Base-by-base conservation (phyloP, 106 monocot genomes). In the Gastrodia elata region DNA sequence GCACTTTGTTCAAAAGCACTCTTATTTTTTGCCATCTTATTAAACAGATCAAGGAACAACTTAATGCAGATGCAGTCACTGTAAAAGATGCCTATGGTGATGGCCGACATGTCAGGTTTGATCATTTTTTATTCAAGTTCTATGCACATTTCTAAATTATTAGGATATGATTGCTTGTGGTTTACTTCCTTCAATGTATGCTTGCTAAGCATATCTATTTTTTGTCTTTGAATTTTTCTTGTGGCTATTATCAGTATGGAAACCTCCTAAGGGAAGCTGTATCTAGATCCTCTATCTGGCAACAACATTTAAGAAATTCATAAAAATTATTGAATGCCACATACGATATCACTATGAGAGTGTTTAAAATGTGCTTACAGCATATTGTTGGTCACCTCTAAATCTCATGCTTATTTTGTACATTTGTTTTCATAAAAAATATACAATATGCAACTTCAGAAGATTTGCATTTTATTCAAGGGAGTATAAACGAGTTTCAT, bases 21-120 rank as follows among this genome's bases (percentile, higher is more conserved):
- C 22, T 39, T 68, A 39, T 39, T 30, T 28, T 35, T 71, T 14
- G 27, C 34, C 58, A 40, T 79, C 28, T 25, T 37, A 11, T 72
- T 71, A 67, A 39, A 68, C 83, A 97, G 97, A 97, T 97, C 32
- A 97, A 93, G 83, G 93, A 93, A 44, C 86, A 97, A 39, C 77
- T 97, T 26, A 85, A 82, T 71, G 93, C 97, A 26, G 90, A 91
- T 56, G 20, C 24, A 7, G 97, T 93, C 22, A 78, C 70, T 18
- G 97, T 97, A 22, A 80, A 81, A 73, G 97, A 97, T 85, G 84
- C 90, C 26, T 90, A 93, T 75, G 97, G 97, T 61, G 97, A 97
- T 85, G 97, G 97, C 35, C 88, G 97, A 4, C 97, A 91, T 87
- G 90, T 97, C 73, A 90, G 94, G 94, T 94, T 65, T 74, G 77